Base-by-base conservation (phyloP, 805 yeast species). In the Saccharomycopsis sp. region DNA sequence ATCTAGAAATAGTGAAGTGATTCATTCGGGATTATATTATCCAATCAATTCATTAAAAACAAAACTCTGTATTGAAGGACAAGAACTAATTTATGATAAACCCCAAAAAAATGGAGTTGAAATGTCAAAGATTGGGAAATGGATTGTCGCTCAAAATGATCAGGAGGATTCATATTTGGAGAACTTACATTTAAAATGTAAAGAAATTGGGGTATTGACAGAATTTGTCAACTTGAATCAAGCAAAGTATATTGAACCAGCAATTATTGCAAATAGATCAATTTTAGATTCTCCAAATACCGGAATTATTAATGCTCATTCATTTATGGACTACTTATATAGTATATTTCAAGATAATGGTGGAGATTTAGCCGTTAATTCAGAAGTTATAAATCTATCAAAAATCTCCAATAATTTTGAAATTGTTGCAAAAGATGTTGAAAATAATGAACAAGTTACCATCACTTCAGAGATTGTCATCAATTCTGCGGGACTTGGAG, bases 1-100 rank as follows among this genome's bases (percentile, higher is more conserved):
- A 4, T 71, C 89, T n/a, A 64, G 96, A 39, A 87, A 87, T 62
- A 82, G 94, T 2, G 96, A 88, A 53, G 96, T 88, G 20, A 79
- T 87, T 19, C 96, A 87, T 59, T 95, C 95, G 0, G 96, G 95
- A 0, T 52, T 87, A 5, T 88, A 88, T 55, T 81, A 83, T 52
- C 94, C 95, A 0, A 60, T 63, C 8, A 71, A 72, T 43, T 69
- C 81, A 2, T 62, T 88, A 40, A 80, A 84, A 53, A 74, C 84
- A 0, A 59, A 64, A 48, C 59, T 87, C 21, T 88, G 96, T 52
- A 64, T 87, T 26, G 67, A 70, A 29, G 96, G 96, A 0, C 86
- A 82, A 51, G 58, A 74, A 12, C 58, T 76, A 57, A 64, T 87
- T 10, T 87, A 86, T 55, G 61, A 63, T 13, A 69, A 62, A 23